Evolutionary conservation across 225 moss, liverwort and hornwort species (phyloP).

Genomic region (Bryoerythrophyllum caledonicum): DNA sequence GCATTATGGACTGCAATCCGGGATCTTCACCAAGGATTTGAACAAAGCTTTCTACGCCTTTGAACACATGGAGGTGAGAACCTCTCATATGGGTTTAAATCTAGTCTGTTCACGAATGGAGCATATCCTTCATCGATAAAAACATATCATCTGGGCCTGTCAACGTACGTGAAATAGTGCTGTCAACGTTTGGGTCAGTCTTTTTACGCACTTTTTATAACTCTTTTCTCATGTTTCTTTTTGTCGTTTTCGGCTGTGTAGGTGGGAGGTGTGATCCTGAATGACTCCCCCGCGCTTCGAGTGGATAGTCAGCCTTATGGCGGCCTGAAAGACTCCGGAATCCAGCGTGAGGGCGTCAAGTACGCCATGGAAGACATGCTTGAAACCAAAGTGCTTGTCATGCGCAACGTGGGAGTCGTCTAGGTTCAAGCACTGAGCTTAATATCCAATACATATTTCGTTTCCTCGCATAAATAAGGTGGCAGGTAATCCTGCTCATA

Average conservation of each 20-base stretch:
- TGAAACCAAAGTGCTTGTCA: conserved; percentile 77
- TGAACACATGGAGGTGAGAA: conserved; percentile 77
- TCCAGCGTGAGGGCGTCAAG: conserved; percentile 93
- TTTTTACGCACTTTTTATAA: not conserved
- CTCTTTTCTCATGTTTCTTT: not conserved
- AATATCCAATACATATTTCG: not conserved
- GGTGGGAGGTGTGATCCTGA: conserved; percentile 88
- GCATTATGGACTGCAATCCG: conserved; percentile 82
- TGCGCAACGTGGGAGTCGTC: conserved; percentile 72
- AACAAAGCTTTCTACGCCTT: conserved; percentile 98
- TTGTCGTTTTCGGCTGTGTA: conserved; percentile 20
- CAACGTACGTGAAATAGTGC: too few relatives aligned
- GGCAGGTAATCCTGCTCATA: too few relatives aligned
- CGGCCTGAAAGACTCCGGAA: conserved; percentile 86
- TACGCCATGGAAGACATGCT: conserved; percentile 97
- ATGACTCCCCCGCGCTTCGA: conserved; percentile 81
- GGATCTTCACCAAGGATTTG: conserved; percentile 76
- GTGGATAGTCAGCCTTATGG: conserved; percentile 91
- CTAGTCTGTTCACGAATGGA: too few relatives aligned
- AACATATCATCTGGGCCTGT: too few relatives aligned
- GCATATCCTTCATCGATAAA: too few relatives aligned
- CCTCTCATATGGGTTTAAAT: too few relatives aligned
- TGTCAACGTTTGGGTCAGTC: too few relatives aligned
- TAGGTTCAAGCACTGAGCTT: conserved; percentile 19
- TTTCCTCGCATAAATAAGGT: not conserved